Evolutionary conservation across 2,329 filamentous ascomycete species (phyloP), one percentile per base, ranked within the genome.

Genomic region (Ophiobolus disseminans): DNA sequence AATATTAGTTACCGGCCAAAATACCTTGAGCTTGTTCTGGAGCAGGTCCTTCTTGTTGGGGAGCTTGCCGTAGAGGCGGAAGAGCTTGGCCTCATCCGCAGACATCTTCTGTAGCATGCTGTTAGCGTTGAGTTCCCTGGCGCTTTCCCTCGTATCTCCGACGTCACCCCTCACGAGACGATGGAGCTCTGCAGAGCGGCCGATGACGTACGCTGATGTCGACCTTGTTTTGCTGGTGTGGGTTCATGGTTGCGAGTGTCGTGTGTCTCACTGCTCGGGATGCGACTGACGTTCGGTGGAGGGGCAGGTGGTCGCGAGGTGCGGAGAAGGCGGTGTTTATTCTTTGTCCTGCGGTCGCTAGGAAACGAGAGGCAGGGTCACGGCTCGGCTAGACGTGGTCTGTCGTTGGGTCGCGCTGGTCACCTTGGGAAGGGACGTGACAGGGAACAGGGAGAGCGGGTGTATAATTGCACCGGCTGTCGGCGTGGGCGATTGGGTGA

Each of bases 201-300:
- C 25, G 45, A 60, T 60, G 56, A 84, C 90, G 80, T 80, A 97
- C 94, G 81, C 84, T 92, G 78, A 97, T 83, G 78, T 99, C 94
- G 69, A 97, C 84, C 82, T 99, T 97, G 83, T 97, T 97, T 84
- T 96, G 92, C 82, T 97, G 90, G 75, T 92, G 91, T 65, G 93
- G 93, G 76, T 97, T 97, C 91, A 97, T 95, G 60, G 57, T 65
- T 61, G 60, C 56, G 59, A 58, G 31, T 31, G 51, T 44, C 34
- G 21, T 42, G 21, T 10, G 34, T 32, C 28, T 45, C 14, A 41
- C 42, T 23, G 47, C 40, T 52, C n/a, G 49, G 40, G 50, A 46
- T 50, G 53, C 34, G 20, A 40, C 53, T 55, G 57, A 54, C 28
- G 62, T 50, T 46, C 34, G 43, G 10, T 21, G 47, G 53, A 51